These are phyloP conservation scores for Hanseniaspora meyeri DNA, from an alignment of 805 yeast genomes.

Conservation along the genomic window DNA sequence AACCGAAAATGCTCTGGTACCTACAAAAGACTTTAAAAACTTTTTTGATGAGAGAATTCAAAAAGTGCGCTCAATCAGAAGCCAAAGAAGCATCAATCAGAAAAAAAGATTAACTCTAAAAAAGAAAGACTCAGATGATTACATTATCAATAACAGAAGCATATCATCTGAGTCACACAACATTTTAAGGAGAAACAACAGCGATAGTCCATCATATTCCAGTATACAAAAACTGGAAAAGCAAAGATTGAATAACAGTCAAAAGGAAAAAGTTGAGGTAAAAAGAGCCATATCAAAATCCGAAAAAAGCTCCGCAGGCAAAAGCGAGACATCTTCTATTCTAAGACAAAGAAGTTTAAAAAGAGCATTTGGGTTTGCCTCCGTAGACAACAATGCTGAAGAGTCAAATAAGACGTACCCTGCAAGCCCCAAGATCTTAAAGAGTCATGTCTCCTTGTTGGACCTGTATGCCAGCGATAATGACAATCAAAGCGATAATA, in stretches of 20 bases:
- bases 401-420: neutral
- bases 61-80: neutral
- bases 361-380: neutral
- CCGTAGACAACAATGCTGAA: neutral
- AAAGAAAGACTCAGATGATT: neutral
- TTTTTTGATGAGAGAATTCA: neutral
- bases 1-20: neutral
- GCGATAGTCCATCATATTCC: too few relatives aligned
- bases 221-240: neutral
- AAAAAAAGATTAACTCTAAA: too few relatives aligned
- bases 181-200: neutral
- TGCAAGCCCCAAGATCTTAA: neutral
- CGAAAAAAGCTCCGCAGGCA: neutral
- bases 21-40: neutral
- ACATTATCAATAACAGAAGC: neutral
- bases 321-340: neutral
- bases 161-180: neutral
- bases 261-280: neutral
- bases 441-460: neutral
- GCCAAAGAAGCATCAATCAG: too few relatives aligned
- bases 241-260: neutral
- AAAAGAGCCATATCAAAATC: neutral
- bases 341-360: slow-evolving; percentile 1
- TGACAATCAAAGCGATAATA: neutral
- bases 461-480: neutral